Evolutionary conservation across 139 green algal genomes (phyloP).

Genomic region (Chlorella ohadii): DNA sequence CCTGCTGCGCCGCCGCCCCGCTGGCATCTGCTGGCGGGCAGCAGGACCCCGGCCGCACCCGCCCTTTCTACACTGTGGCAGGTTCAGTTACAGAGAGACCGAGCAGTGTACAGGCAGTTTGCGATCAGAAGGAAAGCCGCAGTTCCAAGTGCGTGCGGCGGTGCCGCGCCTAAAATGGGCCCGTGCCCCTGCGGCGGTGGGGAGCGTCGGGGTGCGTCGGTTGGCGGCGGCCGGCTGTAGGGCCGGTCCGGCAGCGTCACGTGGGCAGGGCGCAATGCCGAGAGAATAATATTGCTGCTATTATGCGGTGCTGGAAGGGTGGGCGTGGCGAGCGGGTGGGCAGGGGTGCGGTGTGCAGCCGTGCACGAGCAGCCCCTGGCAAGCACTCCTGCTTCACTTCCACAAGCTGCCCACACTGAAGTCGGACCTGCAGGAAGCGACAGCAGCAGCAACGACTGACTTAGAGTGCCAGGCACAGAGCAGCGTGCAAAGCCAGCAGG

Average conservation of each 20-base stretch:
- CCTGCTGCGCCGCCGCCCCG: neutral
- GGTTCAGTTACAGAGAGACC: too few relatives aligned
- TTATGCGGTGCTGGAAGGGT: neutral
- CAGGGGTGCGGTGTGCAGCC: neutral
- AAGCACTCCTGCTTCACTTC: neutral
- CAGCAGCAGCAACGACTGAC: too few relatives aligned
- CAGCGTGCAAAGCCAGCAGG: too few relatives aligned
- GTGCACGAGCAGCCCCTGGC: neutral
- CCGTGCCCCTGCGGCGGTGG: slow-evolving; percentile 21
- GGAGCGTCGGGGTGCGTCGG: too few relatives aligned
- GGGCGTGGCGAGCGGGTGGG: neutral
- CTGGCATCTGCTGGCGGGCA: neutral
- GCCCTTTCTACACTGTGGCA: too few relatives aligned
- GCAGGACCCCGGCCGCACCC: too few relatives aligned
- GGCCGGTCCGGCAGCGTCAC: neutral
- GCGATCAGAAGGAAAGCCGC: neutral
- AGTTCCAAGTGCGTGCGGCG: neutral
- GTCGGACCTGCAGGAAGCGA: slow-evolving; percentile 34
- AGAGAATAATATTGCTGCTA: too few relatives aligned
- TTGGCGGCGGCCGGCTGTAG: neutral
- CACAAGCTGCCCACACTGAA: slow-evolving; percentile 41
- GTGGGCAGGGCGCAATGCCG: too few relatives aligned
- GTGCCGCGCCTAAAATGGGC: too few relatives aligned
- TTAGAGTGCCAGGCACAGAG: too few relatives aligned
- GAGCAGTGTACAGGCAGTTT: too few relatives aligned